Base-by-base conservation (phyloP, 73 alveolate species). In the Durusdinium trenchii region DNA sequence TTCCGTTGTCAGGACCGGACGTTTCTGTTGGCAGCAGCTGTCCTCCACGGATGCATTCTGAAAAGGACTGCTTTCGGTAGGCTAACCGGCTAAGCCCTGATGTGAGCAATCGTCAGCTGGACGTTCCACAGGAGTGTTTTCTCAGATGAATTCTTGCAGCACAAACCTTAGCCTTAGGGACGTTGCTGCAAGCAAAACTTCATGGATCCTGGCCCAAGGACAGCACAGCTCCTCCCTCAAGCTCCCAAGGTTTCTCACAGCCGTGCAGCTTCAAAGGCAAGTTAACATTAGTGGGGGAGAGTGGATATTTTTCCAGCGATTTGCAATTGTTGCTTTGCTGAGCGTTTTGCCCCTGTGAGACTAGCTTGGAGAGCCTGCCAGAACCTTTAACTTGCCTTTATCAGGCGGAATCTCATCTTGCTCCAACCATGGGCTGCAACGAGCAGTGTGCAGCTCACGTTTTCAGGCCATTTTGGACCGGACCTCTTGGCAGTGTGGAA, bases 1-100 rank as follows among this genome's bases (percentile, higher is more conserved):
- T n/a, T n/a, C n/a, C n/a, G 36, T 32, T 32, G 26, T 84, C 79
- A 91, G 98, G 98, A 91, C 30, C 89, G 98, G 54, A 91, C 98
- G 40, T 91, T 91, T 57, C 89, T 91, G 54, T 47, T 91, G 89
- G 98, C 98, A 30, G 98, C 89, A 42, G 84, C 98, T 1, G 98
- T 91, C 18, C 32, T 91, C 45, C 98, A 91, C 82, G 69, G 98
- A 47, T 91, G 98, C 89, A 69, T 52, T 78, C 51, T 91, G 98
- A 67, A 91, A 89, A 91, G 98, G 98, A n/a, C 38, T 23, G 18
- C 30, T 60, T 32, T 60, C n/a, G 40, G 14, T 35, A 10, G 45
- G 26, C 85, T 38, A 40, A 40, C 54, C 36, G 73, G 73, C 23
- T 23, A 23, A n/a, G n/a, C n/a, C n/a, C n/a, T n/a, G n/a, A n/a